Evolutionary conservation across 2,329 filamentous ascomycete genomes (phyloP).

Genomic region (Boeremia lycopersici): DNA sequence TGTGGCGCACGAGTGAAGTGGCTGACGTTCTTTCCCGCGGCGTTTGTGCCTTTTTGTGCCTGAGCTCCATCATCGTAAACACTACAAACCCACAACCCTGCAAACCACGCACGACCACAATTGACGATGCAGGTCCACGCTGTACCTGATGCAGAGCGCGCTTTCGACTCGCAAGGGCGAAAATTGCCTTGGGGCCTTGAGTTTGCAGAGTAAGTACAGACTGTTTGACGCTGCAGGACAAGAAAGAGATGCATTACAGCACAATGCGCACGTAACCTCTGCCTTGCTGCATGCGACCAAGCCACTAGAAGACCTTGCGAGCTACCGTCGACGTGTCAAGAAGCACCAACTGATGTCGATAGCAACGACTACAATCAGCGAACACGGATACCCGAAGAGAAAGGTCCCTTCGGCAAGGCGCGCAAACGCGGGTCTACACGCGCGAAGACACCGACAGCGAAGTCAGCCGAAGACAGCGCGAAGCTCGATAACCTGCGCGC

Average conservation of each 20-base stretch:
- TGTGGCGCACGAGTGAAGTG: constrained; percentile 29
- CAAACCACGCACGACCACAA: constrained; percentile 7
- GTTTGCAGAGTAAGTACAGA: constrained; percentile 61
- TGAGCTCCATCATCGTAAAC: constrained; percentile 27
- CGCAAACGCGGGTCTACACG: constrained; percentile 55
- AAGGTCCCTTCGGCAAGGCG: constrained; percentile 65
- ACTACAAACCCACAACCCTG: constrained; percentile 8
- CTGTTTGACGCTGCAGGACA: neutral
- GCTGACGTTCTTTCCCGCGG: constrained; percentile 35
- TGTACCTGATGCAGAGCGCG: constrained; percentile 67
- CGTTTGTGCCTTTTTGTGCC: constrained; percentile 23
- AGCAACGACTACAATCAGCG: constrained; percentile 55
- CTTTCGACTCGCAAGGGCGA: constrained; percentile 63
- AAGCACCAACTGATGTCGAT: neutral
- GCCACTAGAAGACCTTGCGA: neutral
- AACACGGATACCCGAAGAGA: constrained; percentile 61
- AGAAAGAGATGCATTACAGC: neutral
- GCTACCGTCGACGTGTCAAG: neutral
- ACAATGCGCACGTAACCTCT: neutral
- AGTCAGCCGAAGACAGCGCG: constrained; percentile 61
- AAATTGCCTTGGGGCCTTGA: constrained; percentile 68
- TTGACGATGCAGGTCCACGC: constrained; percentile 68
- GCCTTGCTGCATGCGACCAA: neutral
- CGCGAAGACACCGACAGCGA: constrained; percentile 63
- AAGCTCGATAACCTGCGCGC: constrained; percentile 52